Evolutionary conservation across 805 yeast species (phyloP), one percentile per base, ranked within the genome.

Genomic region (Phaffomyces antillensis): DNA sequence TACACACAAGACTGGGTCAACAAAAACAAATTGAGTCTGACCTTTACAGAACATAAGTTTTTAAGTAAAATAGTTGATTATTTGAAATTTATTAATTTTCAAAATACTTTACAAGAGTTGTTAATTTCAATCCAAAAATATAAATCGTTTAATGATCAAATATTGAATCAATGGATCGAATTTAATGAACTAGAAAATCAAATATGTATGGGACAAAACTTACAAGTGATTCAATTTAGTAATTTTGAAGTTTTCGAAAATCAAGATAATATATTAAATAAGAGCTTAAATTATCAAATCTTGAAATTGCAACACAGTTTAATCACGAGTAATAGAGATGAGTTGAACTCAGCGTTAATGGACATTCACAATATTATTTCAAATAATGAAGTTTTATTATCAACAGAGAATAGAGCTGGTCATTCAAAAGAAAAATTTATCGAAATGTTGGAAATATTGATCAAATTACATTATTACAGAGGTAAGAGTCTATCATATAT

Each of bases 1-100:
- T 68, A 65, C 43, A 45, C 58, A 10, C 52, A 49, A 9, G 59
- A 61, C 38, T 67, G 72, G 68, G 32, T 63, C 7, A 44, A 47
- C 4, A 51, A 48, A 25, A 52, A 49, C 42, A 55, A 43, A 39
- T 40, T 23, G 3, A 26, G 37, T 0, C 30, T 51, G 17, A 41
- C 58, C 0, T 12, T 38, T 2, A 47, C 56, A 41, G 63, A 59
- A 37, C 6, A 43, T 3, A 36, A 33, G 7, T 54, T 58, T 38
- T 36, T 59, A 31, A 33, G 49, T 4, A 44, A 39, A 15, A 32
- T 55, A 17, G 53, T 52, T 9, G 26, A 36, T 1, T 59, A 59
- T 38, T 44, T 58, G 43, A 53, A 47, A 38, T 52, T 58, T 33
- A 43, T 48, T 13, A 47, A 51, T 35, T 54, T 42, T 24, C 51